Evolutionary conservation across 371 early-diverging fungal genomes (phyloP), one percentile per base, ranked within the genome.

Genomic region (Mortierella sp.): DNA sequence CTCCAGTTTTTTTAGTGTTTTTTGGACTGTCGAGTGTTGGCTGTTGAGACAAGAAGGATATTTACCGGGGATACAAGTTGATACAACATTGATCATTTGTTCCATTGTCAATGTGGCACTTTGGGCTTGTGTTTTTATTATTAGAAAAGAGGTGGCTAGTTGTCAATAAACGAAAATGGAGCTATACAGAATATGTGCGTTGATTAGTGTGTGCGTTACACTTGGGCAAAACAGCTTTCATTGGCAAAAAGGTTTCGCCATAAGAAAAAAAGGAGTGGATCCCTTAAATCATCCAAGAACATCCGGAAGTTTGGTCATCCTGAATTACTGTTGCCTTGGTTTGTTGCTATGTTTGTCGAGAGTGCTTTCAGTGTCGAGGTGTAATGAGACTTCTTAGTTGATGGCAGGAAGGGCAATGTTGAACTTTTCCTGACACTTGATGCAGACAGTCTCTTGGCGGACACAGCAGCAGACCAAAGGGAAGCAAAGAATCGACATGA

Each of bases 361-460:
- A 13, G 16, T 16, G 16, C 10, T 50, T 4, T 26, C 28, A 26
- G 16, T 60, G 28, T 14, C 42, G 14, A 26, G 14, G 9, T 28
- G 10, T n/a, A n/a, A 57, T 3, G 9, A 14, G 13, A 3, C 21
- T 55, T 24, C n/a, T 68, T 52, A 84, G 4, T 70, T 38, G 50
- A 80, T 75, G n/a, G 47, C 57, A 0, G 85, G 85, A 7, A 84
- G 74, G n/a, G 26, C 72, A 68, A 81, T 42, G 71, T 84, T 52
- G 28, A 84, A 84, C 76, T 84, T 84, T 75, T 84, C 74, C 2
- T 79, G 42, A 47, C 85, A 84, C 74, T 84, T 84, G 81, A 84
- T 81, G 54, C 85, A 84, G 28, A 76, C 81, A 0, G 85, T 84
- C 70, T 84, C 85, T 0, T 73, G 26, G 16, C 74, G 54, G 50